Evolutionary conservation across 768 basidiomycete genomes (phyloP).

Genomic region (Tulasnella calospora): DNA sequence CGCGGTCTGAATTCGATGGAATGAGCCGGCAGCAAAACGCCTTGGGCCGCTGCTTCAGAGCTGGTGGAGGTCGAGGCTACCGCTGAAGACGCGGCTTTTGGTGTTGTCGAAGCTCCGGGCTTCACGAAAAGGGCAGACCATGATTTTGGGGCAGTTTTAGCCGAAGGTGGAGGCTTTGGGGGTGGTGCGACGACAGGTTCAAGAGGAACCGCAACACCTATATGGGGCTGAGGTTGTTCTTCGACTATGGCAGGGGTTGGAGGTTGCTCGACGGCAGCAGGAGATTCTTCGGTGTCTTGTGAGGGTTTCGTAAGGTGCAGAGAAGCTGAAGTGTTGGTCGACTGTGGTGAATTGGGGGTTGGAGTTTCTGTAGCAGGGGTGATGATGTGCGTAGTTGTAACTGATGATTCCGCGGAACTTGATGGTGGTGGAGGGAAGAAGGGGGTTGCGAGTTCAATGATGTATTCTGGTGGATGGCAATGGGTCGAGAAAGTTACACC

Average conservation of each 20-base stretch:
- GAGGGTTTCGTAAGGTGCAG: neutral
- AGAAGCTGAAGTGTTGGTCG: neutral
- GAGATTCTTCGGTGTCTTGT: neutral
- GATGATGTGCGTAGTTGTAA: conserved; percentile 15
- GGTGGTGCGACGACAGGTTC: neutral
- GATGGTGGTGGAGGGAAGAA: conserved; percentile 51
- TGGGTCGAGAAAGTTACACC: conserved; percentile 25
- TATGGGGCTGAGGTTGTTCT: neutral
- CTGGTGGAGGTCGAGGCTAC: conserved; percentile 34
- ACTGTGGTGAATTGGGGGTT: conserved; percentile 20
- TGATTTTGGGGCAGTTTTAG: conserved; percentile 31
- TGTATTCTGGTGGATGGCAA: conserved; percentile 33
- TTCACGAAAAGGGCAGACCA: conserved; percentile 32
- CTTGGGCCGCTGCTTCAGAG: neutral
- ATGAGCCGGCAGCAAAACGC: neutral
- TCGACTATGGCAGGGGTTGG: conserved; percentile 7
- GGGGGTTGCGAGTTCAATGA: conserved; percentile 51
- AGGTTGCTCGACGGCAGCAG: conserved; percentile 24
- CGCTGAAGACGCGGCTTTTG: conserved; percentile 49
- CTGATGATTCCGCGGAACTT: conserved; percentile 19
- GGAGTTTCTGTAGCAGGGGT: conserved; percentile 27
- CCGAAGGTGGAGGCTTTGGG: conserved; percentile 6
- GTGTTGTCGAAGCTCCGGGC: conserved; percentile 46
- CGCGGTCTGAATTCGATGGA: neutral
- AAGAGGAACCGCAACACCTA: neutral